phyloP scores from a whole-genome alignment of 2,329 filamentous ascomycete species.

The Hymenoscyphus infarciens region DNA sequence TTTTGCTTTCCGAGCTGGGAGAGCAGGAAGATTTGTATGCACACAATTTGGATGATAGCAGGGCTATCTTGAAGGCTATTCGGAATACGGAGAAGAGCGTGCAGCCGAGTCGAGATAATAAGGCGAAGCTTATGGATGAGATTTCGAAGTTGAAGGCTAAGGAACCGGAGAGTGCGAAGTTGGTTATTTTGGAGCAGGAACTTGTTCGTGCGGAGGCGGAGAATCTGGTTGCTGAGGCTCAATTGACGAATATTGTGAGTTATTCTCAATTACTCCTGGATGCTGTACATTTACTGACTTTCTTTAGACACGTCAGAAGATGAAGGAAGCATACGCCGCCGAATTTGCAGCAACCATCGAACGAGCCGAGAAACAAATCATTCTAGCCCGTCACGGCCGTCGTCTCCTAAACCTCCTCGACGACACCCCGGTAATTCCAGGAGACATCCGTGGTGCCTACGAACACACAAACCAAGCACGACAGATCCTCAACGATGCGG shows the following conservation, averaged over 20 bases:
- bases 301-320: slow-evolving; percentile 79
- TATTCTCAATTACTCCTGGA: not conserved
- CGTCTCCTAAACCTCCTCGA: slow-evolving; percentile 82
- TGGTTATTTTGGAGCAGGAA: slow-evolving; percentile 90
- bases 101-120: slow-evolving; percentile 84
- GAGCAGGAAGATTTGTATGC: slow-evolving; percentile 91
- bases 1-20: slow-evolving; percentile 85
- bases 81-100: slow-evolving; percentile 94
- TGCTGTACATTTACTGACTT: slow-evolving; percentile 7
- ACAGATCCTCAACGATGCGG: slow-evolving; percentile 87
- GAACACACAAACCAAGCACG: slow-evolving; percentile 64
- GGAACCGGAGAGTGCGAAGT: slow-evolving; percentile 77
- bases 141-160: slow-evolving; percentile 89
- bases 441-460: slow-evolving; percentile 71
- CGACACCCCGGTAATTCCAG: slow-evolving; percentile 84
- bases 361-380: slow-evolving; percentile 93
- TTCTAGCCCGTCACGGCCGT: slow-evolving; percentile 86
- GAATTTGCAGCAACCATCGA: slow-evolving; percentile 92
- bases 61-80: slow-evolving; percentile 81
- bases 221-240: slow-evolving; percentile 91
- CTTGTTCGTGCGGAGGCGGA: slow-evolving; percentile 94
- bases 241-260: slow-evolving; percentile 88
- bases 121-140: slow-evolving; percentile 85
- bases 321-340: slow-evolving; percentile 89
- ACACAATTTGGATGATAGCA: slow-evolving; percentile 80